Base-by-base conservation (phyloP, 441 rosid genomes). In the Populus hybrid region DNA sequence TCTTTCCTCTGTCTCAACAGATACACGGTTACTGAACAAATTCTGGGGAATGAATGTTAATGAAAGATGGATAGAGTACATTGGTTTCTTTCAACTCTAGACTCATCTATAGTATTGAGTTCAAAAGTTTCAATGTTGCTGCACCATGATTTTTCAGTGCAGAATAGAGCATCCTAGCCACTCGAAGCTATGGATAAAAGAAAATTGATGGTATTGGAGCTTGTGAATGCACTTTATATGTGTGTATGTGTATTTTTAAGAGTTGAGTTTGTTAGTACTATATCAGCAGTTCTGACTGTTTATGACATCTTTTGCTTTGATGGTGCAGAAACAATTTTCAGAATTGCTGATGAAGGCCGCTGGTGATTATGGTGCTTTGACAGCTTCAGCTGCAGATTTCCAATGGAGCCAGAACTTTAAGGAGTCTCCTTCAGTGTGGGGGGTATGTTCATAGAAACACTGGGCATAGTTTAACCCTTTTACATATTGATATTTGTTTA, bases 381-480 rank as follows among this genome's bases (percentile, higher is more conserved):
- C 99, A 77, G 93, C 98, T 32, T 92, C 99, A 14, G 95, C 88
- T 50, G 75, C 93, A 36, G 99, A 96, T 86, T 94, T 96, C 81
- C 97, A 93, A 28, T 96, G 99, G 99, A 96, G 93, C 85, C 97
- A 90, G 80, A 94, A 92, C 88, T 96, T 96, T 81, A 96, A 89
- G 88, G 99, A 96, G 81, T 85, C 98, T 84, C 99, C 98, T 82
- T 82, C 97, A 61, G 95, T 94, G 78, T 93, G 99, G 99, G 98
- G 97, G 92, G 99, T 94, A 96, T 72, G 86, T 68, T 70, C 72
- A 78, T 66, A 71, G 10, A 67, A 57, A 76, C 67, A 23, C 23
- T 8, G 6, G 34, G 8, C 75, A 67, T 84, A 40, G 18, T 79
- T 71, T 23, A n/a, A 32, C 70, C 64, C 64, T 66, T 67, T 6